Evolutionary conservation across 2,329 filamentous ascomycete species (phyloP).

Genomic region (Botrytis sinoallii): DNA sequence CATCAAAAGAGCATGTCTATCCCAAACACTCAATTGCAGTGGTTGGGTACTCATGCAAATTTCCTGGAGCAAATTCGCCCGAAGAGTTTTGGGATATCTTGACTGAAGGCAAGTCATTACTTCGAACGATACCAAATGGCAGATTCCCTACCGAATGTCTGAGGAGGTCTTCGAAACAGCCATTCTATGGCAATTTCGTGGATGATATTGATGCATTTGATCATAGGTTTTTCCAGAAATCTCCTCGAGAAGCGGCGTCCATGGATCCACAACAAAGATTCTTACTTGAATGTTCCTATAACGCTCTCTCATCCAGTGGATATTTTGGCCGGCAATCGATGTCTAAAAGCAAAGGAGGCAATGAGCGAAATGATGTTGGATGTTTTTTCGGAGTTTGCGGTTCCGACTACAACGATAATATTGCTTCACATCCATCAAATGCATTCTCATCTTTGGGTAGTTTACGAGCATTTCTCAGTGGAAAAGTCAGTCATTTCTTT

Average conservation of each 20-base stretch:
- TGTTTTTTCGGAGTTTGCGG: constrained; percentile 21
- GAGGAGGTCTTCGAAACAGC: not conserved
- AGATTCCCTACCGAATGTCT: constrained; percentile 42
- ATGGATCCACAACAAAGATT: constrained; percentile 28
- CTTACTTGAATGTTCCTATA: constrained; percentile 18
- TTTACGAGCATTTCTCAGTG: constrained; percentile 38
- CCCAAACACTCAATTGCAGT: constrained; percentile 34
- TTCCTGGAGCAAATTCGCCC: constrained; percentile 42
- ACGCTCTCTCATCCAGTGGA: constrained; percentile 19
- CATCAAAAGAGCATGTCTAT: constrained; percentile 2
- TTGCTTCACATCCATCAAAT: constrained; percentile 12
- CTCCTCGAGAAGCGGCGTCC: constrained; percentile 17
- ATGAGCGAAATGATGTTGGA: constrained; percentile 9
- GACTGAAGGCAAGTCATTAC: constrained; percentile 17
- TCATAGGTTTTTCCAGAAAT: constrained; percentile 23
- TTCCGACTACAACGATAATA: constrained; percentile 20
- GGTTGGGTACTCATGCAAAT: constrained; percentile 41
- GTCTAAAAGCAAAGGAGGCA: not conserved
- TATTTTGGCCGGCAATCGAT: constrained; percentile 10
- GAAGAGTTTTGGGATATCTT: constrained; percentile 51
- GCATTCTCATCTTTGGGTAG: constrained; percentile 34
- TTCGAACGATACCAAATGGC: constrained; percentile 7
- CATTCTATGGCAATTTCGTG: constrained; percentile 19
- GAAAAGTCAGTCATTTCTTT: constrained; percentile 44
- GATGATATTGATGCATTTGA: constrained; percentile 21